Percentiles rank a stretch among this genome's conserved stretches.
Conservation (phyloP, 805 yeast species). For the Pichia occidentalis region DNA sequence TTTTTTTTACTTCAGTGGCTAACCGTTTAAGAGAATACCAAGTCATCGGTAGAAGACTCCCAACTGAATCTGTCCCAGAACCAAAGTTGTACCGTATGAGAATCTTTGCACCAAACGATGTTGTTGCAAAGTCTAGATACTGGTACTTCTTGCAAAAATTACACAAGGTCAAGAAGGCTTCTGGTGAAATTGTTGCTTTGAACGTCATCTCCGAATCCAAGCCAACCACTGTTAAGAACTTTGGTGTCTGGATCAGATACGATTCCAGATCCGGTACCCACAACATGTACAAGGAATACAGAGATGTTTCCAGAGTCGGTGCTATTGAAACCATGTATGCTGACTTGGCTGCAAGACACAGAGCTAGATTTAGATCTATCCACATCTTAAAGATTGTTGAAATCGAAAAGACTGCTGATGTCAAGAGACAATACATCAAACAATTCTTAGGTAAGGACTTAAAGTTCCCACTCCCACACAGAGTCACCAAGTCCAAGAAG, state of each 20-base stretch:
- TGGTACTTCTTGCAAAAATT: constrained; percentile 99
- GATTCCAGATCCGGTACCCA: constrained; percentile 99
- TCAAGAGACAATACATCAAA: constrained; percentile 98
- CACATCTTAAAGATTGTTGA: constrained; percentile 99
- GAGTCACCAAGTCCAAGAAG: constrained; percentile 85
- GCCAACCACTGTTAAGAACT: constrained; percentile 99
- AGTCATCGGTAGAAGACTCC: constrained; percentile 99
- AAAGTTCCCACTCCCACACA: constrained; percentile 99
- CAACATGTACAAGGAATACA: constrained; percentile 99
- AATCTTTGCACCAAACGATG: constrained; percentile 98
- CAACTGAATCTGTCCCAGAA: constrained; percentile 97
- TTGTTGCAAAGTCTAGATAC: constrained; percentile 99
- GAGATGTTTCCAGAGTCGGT: constrained; percentile 98
- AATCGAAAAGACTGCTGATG: constrained; percentile 95
- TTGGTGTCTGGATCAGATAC: constrained; percentile 99
- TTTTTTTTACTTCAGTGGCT: constrained; percentile 49
- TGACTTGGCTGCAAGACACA: constrained; percentile 99
- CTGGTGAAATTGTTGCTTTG: constrained; percentile 97
- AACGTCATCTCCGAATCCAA: constrained; percentile 87
- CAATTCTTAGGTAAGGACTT: constrained; percentile 93
- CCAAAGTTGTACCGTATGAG: constrained; percentile 99
- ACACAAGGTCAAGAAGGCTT: constrained; percentile 99
- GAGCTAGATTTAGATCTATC: constrained; percentile 99
- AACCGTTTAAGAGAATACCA: constrained; percentile 95
- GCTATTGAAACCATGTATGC: constrained; percentile 98